Base-by-base conservation (phyloP, 1,284 basidiomycete genomes). In the Cronartium quercuum region DNA sequence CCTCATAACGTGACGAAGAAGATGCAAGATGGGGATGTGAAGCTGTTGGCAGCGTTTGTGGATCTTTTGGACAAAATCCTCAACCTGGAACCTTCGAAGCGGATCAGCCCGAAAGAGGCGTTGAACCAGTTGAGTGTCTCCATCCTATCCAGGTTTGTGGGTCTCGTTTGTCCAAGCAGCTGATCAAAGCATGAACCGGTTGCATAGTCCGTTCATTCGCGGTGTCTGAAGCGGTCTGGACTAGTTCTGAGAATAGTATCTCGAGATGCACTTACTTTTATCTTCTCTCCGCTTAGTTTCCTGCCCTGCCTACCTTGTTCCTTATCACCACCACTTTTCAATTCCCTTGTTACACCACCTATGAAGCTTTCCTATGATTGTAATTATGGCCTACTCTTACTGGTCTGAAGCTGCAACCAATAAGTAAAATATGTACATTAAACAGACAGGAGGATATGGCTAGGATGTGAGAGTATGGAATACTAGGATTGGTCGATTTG, bases 61-160 rank as follows among this genome's bases (percentile, higher is more conserved):
- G 95, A 98, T 81, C 82, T 98, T 66, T 83, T 99, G 71, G 93
- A 97, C 79, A 94, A 91, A 81, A 96, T 93, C 81, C 85, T 98
- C 44, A 86, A 88, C 58, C 85, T 98, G n/a, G 96, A 98, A 82
- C 91, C 95, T 0, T 85, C 88, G 47, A 88, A 91, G 80, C 84
- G 94, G 77, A 88, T 97, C 70, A 90, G 88, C 15, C 92, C 93
- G 0, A 88, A 90, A 78, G 94, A 97, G 80, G 94, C 92, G 12
- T 85, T 97, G 62, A 82, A 86, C 9, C 94, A 98, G 70, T 74
- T 21, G 65, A 63, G 55, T 29, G 21, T 35, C 38, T 18, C 34
- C 41, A 5, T 61, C 3, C 6, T 61, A 18, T 6, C 15, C 57
- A n/a, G 24, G 24, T 64, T 29, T 38, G 3, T 3, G 6, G 9